Conservation (phyloP, 805 yeast species). For the Metschnikowia kunwiensis region DNA sequence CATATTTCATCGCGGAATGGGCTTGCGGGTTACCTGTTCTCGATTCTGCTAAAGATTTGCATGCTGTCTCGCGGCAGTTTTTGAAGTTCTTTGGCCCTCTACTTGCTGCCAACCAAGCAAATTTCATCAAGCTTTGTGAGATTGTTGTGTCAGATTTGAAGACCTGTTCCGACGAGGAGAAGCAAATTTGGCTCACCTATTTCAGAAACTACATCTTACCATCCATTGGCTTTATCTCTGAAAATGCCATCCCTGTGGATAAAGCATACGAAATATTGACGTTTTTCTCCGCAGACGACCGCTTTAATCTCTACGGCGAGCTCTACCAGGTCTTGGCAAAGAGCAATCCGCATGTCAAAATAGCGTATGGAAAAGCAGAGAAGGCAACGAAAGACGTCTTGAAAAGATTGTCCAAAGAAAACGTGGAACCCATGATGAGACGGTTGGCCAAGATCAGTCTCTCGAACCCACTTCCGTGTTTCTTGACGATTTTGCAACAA, state of each 20-base stretch:
- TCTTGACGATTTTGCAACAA: conserved; percentile 68
- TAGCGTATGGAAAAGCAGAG: conserved; percentile 64
- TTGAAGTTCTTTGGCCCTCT: conserved; percentile 55
- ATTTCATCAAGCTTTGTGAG: conserved; percentile 59
- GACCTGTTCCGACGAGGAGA: conserved; percentile 12
- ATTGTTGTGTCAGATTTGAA: conserved; percentile 46
- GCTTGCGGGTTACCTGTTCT: conserved; percentile 35
- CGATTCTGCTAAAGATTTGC: conserved; percentile 41
- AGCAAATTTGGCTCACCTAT: conserved; percentile 51
- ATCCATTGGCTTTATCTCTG: conserved; percentile 48
- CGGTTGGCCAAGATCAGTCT: conserved; percentile 67
- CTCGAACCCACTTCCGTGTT: conserved; percentile 75
- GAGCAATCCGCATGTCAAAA: conserved; percentile 51
- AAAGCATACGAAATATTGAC: conserved; percentile 56
- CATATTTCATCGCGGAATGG: conserved; percentile 54
- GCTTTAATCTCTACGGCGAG: conserved; percentile 82
- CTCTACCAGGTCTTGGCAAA: conserved; percentile 57
- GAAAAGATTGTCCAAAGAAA: conserved; percentile 80
- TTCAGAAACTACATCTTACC: conserved; percentile 68
- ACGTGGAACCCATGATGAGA: conserved; percentile 68
- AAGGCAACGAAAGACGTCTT: conserved; percentile 74
- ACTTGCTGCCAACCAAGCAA: conserved; percentile 44
- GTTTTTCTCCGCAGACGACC: conserved; percentile 53
- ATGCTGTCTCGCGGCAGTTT: conserved; percentile 46
- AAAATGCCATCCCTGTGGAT: conserved; percentile 57